Evolutionary conservation across 1,284 basidiomycete species (phyloP), one percentile per base, ranked within the genome.

Genomic region (Pyrrhoderma noxium): DNA sequence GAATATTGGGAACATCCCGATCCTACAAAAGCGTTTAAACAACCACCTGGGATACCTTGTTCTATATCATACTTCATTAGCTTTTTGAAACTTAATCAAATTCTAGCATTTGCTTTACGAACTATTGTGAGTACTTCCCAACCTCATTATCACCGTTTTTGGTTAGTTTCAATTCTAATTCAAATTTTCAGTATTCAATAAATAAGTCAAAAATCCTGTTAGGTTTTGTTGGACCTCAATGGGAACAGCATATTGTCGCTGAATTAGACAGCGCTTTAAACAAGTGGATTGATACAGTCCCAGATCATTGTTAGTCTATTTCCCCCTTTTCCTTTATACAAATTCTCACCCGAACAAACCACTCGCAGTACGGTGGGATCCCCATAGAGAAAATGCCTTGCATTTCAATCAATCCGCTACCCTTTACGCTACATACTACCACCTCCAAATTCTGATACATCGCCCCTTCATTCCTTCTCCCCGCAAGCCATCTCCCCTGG

Each of bases 401-500:
- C 80, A 82, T 59, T 86, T 90, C 65, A 71, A 78, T 54, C 88
- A 90, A 66, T 86, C 85, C 0, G 82, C 79, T 0, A 59, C 68
- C 11, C 71, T 92, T 2, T 87, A 88, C 58, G 65, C 75, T 1
- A 69, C 71, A 8, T 90, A 86, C 62, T 89, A 91, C 61, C 73
- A 82, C 53, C 69, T 84, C 13, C 85, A 85, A 59, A 90, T 92
- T 60, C 72, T 85, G 38, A 80, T 90, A 40, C 89, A 92, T 61
- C 75, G 89, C 7, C 85, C 86, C 0, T 92, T 91, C 67, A 89
- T 92, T 50, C 85, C 86, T 0, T 79, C 81, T 0, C 76, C 77
- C 0, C 70, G 72, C 40, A 77, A 78, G 55, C 74, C 75, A 0
- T 77, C 79, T 0, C 70, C 76, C 0, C 62, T 82, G 1, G 71